These are phyloP conservation scores for Fraxinus paxiana DNA, from an alignment of 305 asterid genomes.

Conservation along the genomic window DNA sequence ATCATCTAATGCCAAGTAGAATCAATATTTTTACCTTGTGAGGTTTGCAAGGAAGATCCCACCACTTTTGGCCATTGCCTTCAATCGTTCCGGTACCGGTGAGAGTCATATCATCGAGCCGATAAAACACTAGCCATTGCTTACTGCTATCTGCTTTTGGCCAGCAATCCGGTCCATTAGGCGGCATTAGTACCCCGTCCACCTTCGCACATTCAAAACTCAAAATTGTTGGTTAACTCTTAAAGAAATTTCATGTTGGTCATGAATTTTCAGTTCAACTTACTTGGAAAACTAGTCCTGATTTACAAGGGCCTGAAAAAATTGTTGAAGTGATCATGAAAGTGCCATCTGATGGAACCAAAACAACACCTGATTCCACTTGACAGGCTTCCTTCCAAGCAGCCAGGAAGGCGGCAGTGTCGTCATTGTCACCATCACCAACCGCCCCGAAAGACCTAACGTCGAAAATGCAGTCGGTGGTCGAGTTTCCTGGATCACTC, in stretches of 20 bases:
- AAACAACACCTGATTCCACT: slow-evolving; percentile 55
- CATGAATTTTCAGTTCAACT: neutral
- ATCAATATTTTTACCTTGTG: slow-evolving; percentile 49
- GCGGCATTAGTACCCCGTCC: slow-evolving; percentile 84
- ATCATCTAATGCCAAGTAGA: neutral
- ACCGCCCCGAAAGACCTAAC: slow-evolving; percentile 69
- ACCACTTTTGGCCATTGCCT: slow-evolving; percentile 93
- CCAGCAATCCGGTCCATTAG: slow-evolving; percentile 94
- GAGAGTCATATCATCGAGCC: slow-evolving; percentile 60
- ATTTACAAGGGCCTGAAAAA: slow-evolving; percentile 83
- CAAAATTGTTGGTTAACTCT: neutral
- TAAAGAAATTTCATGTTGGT: neutral
- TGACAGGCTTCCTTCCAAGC: slow-evolving; percentile 92
- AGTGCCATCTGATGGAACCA: slow-evolving; percentile 45
- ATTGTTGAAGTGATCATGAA: slow-evolving; percentile 80
- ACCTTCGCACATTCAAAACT: slow-evolving; percentile 36
- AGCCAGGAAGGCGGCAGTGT: slow-evolving; percentile 64
- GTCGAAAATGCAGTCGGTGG: slow-evolving; percentile 48
- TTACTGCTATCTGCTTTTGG: slow-evolving; percentile 67
- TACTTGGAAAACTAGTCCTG: slow-evolving; percentile 79
- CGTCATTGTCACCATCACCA: slow-evolving; percentile 75
- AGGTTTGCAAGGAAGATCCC: slow-evolving; percentile 98
- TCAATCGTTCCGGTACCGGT: slow-evolving; percentile 74
- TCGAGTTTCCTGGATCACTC: slow-evolving; percentile 8
- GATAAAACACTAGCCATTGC: slow-evolving; percentile 90